Base-by-base conservation (phyloP, 305 asterid genomes). In the Withania somnifera region DNA sequence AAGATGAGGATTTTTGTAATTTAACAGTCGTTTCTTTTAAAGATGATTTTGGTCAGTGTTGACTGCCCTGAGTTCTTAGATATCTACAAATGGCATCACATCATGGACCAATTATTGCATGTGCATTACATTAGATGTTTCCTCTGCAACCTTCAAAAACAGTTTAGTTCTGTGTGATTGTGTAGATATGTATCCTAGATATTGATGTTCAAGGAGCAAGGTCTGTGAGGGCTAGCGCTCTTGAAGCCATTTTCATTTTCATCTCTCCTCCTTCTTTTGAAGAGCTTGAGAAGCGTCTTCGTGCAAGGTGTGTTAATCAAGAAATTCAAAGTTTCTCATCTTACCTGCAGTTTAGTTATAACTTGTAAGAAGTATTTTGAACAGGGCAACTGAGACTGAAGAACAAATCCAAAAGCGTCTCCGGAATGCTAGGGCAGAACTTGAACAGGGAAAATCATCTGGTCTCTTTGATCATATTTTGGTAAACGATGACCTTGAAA, bases 131-230 rank as follows among this genome's bases (percentile, higher is more conserved):
- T 47, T 75, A 26, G 17, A 7, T 80, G 40, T 73, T 13, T 45
- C 75, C 17, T 56, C 19, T 80, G 78, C 42, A 50, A 15, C 71
- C 52, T 81, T 69, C 47, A 67, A 36, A 66, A 36, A 67, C 0
- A 6, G 51, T 36, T 82, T 82, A 81, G 20, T 87, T 81, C 83
- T 84, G 86, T 69, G 82, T 53, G 47, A 85, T 89, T 51, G 53
- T 93, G 97, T 91, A 94, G 98, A 89, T 97, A 82, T 95, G 98
- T 90, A 93, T 95, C 84, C 98, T 95, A 89, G 98, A 95, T 84
- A 95, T 93, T 85, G 98, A 93, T 91, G 98, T 95, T 87, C 98
- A 95, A 93, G 99, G 99, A 88, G 98, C 97, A 81, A 93, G 94
- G 88, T 91, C 97, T 78, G 99, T 95, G 90, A 92, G 92, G 90